Conservation (phyloP, 1,139 yeast species). For the Lodderomyces orthopsilosis region DNA sequence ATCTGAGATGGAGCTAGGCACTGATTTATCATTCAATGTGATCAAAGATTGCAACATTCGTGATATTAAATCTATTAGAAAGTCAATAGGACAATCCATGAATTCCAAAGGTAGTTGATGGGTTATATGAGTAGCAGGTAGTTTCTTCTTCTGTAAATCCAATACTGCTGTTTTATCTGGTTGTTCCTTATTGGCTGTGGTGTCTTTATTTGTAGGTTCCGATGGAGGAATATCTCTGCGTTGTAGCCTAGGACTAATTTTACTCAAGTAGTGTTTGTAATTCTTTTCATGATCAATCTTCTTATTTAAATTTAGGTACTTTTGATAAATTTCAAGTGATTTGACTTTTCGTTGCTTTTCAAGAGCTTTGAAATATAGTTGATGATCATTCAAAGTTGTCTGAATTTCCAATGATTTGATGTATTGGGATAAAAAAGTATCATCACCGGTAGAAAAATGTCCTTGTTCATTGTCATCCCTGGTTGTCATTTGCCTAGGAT, state of each 20-base stretch:
- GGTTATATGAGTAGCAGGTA: neutral
- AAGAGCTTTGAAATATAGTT: constrained; percentile 24
- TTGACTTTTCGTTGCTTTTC: constrained; percentile 22
- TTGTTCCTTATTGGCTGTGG: neutral
- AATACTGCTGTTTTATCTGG: neutral
- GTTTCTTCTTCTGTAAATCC: neutral
- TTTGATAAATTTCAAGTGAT: constrained; percentile 27
- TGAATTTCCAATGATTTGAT: constrained; percentile 21
- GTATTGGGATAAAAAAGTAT: constrained; percentile 27
- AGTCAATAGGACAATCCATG: constrained; percentile 66
- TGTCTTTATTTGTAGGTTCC: neutral
- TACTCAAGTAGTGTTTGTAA: constrained; percentile 2
- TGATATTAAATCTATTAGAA: constrained; percentile 67
- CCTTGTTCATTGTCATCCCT: neutral
- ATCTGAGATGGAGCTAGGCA: constrained; percentile 33
- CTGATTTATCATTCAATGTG: constrained; percentile 60
- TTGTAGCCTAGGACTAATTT: constrained; percentile 3
- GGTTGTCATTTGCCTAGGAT: neutral
- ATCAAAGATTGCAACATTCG: constrained; percentile 78
- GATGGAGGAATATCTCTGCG: constrained; percentile 4
- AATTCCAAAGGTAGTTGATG: constrained; percentile 52
- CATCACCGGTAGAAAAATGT: neutral
- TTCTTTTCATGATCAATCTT: constrained; percentile 6
- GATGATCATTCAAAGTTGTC: constrained; percentile 20
- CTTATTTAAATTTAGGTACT: constrained; percentile 18